Base-by-base conservation (phyloP, 306 rosid species). In the Cucurbita pepo region DNA sequence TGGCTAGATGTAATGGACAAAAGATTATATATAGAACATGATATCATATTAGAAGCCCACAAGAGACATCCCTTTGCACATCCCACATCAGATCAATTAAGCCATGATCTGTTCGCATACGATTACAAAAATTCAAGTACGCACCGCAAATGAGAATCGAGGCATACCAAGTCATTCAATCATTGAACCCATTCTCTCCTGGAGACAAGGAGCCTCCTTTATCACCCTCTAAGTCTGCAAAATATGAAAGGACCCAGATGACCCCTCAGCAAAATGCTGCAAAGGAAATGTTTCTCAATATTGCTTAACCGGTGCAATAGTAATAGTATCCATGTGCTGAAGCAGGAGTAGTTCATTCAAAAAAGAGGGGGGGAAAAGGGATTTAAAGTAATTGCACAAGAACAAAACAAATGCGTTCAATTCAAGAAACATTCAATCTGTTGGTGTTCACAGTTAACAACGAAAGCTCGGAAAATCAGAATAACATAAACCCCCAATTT, bases 241-340 rank as follows among this genome's bases (percentile, higher is more conserved):
- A 72, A 79, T 51, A 76, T 19, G 34, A 4, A 44, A 77, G 38
- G 66, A 34, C 22, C 34, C 56, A 67, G 50, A 22, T 34, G 41
- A 57, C 44, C 56, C 71, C 52, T 54, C n/a, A 56, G 38, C 77
- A 76, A 10, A 45, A 77, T 15, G 55, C 40, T 75, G 36, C 25
- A 18, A 11, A 67, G 76, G 36, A 66, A 66, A 44, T 36, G 15
- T 93, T 83, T 90, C 94, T 82, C 97, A 88, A 78, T 93, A 88
- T 77, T 88, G 97, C 82, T 87, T 90, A 71, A 93, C 98, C 81
- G 88, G 96, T 43, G 98, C 87, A 81, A 87, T 91, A 41, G 88
- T 87, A 75, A 88, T 91, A 75, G 76, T 90, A 81, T 93, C 97
- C 87, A 87, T 90, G 91, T 86, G 91, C 40, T 96, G 93, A 66